Conservation (phyloP, 2,329 filamentous ascomycete species). For the Fusarium humuli region DNA sequence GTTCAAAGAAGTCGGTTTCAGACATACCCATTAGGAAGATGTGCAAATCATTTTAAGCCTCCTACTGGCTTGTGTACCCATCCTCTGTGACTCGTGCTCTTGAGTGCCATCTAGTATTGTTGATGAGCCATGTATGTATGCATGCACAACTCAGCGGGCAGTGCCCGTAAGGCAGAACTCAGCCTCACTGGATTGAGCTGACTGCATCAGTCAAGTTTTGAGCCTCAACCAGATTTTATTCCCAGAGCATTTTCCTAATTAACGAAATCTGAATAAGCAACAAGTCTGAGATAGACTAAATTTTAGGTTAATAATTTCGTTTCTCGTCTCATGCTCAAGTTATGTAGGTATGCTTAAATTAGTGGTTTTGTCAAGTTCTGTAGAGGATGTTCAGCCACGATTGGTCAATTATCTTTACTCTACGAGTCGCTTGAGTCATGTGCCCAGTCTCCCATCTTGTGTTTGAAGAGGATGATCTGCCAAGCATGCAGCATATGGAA, state of each 20-base stretch:
- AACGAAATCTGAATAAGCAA: too few species aligned
- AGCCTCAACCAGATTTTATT: constrained; percentile 8
- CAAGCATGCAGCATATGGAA: background rate
- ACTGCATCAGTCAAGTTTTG: constrained; percentile 17
- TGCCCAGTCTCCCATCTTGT: background rate
- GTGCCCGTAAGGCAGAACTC: constrained; percentile 14
- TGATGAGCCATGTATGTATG: background rate
- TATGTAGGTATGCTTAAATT: background rate
- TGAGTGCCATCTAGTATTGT: background rate
- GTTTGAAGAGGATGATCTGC: background rate
- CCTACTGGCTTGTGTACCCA: constrained; percentile 13
- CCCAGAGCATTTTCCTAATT: background rate
- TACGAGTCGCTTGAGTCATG: background rate
- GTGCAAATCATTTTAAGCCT: constrained; percentile 5
- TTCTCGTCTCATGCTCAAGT: background rate
- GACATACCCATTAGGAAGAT: constrained; percentile 18
- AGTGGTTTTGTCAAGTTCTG: background rate
- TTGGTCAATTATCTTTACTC: background rate
- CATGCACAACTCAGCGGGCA: constrained; percentile 13
- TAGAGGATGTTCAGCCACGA: background rate
- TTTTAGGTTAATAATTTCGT: background rate
- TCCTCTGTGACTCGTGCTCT: constrained; percentile 1
- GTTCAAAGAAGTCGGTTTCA: constrained; percentile 19
- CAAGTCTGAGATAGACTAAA: background rate
- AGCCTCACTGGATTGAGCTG: constrained; percentile 13